phyloP scores from a whole-genome alignment of 148 eudicot genomes.

The Rhododendron simsii region DNA sequence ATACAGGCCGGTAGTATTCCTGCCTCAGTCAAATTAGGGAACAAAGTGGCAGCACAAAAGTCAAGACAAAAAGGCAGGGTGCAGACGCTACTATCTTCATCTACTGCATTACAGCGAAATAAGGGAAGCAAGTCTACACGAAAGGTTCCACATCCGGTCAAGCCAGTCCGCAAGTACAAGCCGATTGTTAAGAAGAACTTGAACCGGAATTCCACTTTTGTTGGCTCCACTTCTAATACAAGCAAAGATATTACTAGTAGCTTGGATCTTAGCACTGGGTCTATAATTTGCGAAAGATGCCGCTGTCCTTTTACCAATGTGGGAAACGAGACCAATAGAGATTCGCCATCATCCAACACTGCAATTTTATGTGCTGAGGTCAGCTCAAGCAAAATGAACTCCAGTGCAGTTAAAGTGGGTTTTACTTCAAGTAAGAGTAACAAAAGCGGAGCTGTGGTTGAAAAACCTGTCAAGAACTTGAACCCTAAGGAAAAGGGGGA shows the following conservation, averaged over 20 bases:
- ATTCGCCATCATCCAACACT: conserved; percentile 25
- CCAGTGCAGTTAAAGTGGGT: conserved; percentile 33
- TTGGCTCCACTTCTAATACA: conserved; percentile 24
- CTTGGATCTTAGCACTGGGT: conserved; percentile 35
- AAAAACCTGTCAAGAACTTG: conserved; percentile 30
- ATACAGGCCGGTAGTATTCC: conserved; percentile 5
- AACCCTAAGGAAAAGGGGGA: conserved; percentile 51
- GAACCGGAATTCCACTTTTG: conserved; percentile 33
- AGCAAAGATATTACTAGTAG: conserved; percentile 31
- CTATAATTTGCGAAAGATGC: conserved; percentile 75
- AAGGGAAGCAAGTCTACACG: conserved; percentile 44
- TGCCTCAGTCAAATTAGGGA: conserved; percentile 22
- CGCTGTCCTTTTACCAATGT: conserved; percentile 58
- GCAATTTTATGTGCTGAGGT: conserved; percentile 28
- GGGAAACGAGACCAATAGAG: conserved; percentile 38
- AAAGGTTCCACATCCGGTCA: conserved; percentile 50
- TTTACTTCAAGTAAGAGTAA: conserved; percentile 23
- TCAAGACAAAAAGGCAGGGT: conserved; percentile 35
- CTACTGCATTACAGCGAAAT: conserved; percentile 32
- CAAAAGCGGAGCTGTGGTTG: conserved; percentile 25
- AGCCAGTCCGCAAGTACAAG: conserved; percentile 57
- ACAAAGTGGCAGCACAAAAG: conserved; percentile 31
- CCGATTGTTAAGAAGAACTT: conserved; percentile 46
- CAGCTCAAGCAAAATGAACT: conserved; percentile 29
- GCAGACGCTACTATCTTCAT: conserved; percentile 38